Evolutionary conservation across 2,329 filamentous ascomycete genomes (phyloP).

Genomic region (Scedosporium dehoogii): DNA sequence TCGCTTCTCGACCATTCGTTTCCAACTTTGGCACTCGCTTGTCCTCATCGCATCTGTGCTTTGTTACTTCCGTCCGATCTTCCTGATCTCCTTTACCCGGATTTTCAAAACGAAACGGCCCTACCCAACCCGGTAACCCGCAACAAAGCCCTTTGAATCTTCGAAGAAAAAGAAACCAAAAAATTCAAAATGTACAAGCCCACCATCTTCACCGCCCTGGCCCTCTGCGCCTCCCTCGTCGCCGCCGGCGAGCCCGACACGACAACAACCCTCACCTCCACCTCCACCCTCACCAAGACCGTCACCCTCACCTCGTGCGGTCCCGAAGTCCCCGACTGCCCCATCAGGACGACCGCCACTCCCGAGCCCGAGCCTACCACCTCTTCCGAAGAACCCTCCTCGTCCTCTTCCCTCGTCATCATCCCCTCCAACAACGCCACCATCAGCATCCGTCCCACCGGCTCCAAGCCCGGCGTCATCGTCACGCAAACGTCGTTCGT

Average conservation of each 20-base stretch:
- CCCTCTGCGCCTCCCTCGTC: background rate
- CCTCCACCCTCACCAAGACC: conserved; percentile 10
- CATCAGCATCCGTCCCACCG: background rate
- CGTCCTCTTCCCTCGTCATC: background rate
- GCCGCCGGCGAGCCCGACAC: conserved; percentile 1
- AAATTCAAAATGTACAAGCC: background rate
- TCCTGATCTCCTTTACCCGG: background rate
- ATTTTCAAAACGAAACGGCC: background rate
- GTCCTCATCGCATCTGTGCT: background rate
- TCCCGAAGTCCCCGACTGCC: conserved; percentile 10
- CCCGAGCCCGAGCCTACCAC: conserved; percentile 7
- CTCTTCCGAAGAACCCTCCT: background rate
- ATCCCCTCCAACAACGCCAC: background rate
- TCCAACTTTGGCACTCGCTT: background rate
- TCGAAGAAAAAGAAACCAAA: background rate
- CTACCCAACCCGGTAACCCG: background rate
- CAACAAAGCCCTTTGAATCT: background rate
- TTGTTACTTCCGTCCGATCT: too few species aligned
- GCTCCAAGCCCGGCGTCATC: background rate
- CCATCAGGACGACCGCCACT: conserved; percentile 2
- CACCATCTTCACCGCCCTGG: conserved; percentile 1
- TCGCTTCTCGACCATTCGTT: background rate
- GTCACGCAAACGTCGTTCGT: background rate
- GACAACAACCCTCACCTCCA: conserved; percentile 10
- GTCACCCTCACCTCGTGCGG: conserved; percentile 11